Conservation (phyloP, 768 basidiomycete genomes). For the Pilatotrama ljubarskyi region DNA sequence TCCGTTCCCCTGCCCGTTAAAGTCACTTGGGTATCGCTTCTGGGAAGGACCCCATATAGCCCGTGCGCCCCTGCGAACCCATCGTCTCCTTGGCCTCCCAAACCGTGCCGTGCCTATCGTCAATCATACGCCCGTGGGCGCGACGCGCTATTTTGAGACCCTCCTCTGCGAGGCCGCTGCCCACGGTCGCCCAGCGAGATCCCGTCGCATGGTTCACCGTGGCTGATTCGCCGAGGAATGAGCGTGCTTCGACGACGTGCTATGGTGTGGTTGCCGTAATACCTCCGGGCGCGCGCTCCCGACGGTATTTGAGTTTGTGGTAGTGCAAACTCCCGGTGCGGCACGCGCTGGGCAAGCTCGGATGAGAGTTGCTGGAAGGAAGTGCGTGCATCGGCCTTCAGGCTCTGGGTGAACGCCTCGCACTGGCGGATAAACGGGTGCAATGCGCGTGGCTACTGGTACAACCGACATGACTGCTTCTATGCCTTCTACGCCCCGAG, state of each 20-base stretch:
- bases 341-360: neutral
- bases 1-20: neutral
- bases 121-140: conserved; percentile 8
- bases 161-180: neutral
- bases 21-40: neutral
- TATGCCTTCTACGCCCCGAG: neutral
- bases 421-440: conserved; percentile 6
- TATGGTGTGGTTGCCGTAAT: conserved; percentile 19
- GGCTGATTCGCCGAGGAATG: conserved; percentile 17
- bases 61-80: neutral
- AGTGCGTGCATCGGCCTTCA: neutral
- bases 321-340: neutral
- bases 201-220: neutral
- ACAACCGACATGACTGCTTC: conserved; percentile 5
- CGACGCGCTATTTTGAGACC: neutral
- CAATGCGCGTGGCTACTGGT: neutral
- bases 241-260: conserved; percentile 6
- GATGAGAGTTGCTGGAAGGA: neutral
- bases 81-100: neutral
- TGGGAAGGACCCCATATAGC: neutral
- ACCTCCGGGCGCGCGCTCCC: conserved; percentile 16
- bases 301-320: conserved; percentile 6
- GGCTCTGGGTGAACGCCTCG: neutral
- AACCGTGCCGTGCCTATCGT: neutral
- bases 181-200: neutral